Conservation (phyloP, 371 early-diverging fungal genomes). For the Funneliformis caledonium region DNA sequence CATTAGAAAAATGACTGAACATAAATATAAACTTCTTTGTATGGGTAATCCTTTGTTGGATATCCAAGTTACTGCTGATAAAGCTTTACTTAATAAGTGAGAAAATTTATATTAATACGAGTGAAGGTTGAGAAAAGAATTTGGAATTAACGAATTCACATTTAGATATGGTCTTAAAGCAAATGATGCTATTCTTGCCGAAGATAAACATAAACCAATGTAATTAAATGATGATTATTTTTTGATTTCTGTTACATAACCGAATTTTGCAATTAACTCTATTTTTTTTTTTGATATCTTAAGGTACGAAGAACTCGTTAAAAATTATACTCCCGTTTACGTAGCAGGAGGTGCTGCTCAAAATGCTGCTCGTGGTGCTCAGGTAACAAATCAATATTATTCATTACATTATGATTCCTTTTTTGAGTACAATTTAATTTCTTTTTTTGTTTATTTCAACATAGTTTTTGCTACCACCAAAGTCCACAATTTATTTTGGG, state of each 20-base stretch:
- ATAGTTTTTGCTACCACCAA: conserved; percentile 83
- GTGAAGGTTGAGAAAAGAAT: background rate
- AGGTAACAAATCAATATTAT: conserved; percentile 43
- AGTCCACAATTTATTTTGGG: conserved; percentile 89
- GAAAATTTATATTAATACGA: background rate
- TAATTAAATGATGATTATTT: too few species aligned
- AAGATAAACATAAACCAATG: conserved; percentile 81
- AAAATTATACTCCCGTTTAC: conserved; percentile 50
- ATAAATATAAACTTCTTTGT: conserved; percentile 49
- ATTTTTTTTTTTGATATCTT: too few species aligned
- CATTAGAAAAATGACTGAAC: background rate
- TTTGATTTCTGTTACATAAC: too few species aligned
- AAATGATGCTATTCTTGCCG: conserved; percentile 95
- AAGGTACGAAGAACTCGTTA: conserved; percentile 80
- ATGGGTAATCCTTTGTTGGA: conserved; percentile 97
- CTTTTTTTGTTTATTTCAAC: background rate
- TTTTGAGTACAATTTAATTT: conserved; percentile 44
- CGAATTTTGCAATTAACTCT: too few species aligned
- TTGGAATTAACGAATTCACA: background rate
- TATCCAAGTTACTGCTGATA: conserved; percentile 83
- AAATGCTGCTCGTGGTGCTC: conserved; percentile 92
- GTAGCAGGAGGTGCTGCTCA: conserved; percentile 97
- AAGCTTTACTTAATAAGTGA: conserved; percentile 80
- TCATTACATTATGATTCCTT: too few species aligned
- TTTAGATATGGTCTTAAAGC: conserved; percentile 77